These are phyloP conservation scores for Apiotrichum gamsii DNA, from an alignment of 1,284 basidiomycete species.

Conservation along the genomic window DNA sequence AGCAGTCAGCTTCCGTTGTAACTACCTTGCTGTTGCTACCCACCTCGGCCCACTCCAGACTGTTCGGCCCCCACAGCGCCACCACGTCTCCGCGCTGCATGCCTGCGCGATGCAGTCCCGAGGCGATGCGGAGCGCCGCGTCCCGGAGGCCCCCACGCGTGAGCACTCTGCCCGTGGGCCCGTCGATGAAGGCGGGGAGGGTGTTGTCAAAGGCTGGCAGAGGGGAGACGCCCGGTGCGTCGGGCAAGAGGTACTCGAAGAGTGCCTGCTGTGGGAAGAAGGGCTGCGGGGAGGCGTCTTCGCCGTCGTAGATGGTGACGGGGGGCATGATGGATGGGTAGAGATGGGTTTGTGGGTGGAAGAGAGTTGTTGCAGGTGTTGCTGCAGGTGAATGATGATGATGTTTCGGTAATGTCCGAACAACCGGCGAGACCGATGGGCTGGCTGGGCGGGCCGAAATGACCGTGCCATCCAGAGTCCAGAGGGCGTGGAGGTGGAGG, in stretches of 20 bases:
- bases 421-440: no score
- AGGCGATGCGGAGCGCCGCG: conserved; percentile 56
- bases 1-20: no score
- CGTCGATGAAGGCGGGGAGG: conserved; percentile 62
- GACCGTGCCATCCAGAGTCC: no score
- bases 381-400: no score
- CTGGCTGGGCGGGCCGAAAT: no score
- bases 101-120: conserved; percentile 49
- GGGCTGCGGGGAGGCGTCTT: conserved; percentile 5
- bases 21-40: no score
- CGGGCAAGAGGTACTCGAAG: conserved; percentile 15
- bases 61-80: conserved; percentile 51
- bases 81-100: conserved; percentile 34
- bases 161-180: conserved; percentile 55
- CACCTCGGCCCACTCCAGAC: conserved; percentile 55
- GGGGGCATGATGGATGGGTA: no score
- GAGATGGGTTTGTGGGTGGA: no score
- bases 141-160: conserved; percentile 56
- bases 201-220: conserved; percentile 29
- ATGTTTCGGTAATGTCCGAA: no score
- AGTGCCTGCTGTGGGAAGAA: conserved; percentile 7
- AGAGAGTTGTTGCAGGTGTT: not conserved
- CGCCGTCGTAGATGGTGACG: conserved; percentile 10
- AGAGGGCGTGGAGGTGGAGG: not conserved
- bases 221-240: conserved; percentile 1